phyloP scores from a whole-genome alignment of 768 basidiomycete genomes.

The Paxillus involutus region DNA sequence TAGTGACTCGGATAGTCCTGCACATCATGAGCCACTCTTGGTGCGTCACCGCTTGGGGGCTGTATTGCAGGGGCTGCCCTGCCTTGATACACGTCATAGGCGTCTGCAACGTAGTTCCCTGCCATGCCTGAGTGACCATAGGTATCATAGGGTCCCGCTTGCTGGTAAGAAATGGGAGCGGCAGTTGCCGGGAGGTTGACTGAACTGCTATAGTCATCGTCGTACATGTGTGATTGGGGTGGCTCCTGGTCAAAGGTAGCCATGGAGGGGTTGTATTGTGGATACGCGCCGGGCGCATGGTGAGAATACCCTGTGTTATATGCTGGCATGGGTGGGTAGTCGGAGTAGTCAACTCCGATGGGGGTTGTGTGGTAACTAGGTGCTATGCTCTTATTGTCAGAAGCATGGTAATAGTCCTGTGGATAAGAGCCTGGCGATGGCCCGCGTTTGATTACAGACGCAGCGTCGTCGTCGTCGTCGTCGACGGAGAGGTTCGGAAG shows the following conservation, averaged over 20 bases:
- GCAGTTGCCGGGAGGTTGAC: conserved; percentile 57
- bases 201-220: conserved; percentile 70
- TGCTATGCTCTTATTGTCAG: conserved; percentile 44
- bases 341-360: conserved; percentile 42
- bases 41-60: conserved; percentile 31
- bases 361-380: conserved; percentile 36
- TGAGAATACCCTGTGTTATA: conserved; percentile 67
- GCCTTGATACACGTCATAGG: conserved; percentile 58
- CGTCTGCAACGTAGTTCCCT: conserved; percentile 41
- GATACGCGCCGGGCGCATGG: conserved; percentile 48
- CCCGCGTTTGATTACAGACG: conserved; percentile 56
- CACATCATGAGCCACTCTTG: conserved; percentile 39
- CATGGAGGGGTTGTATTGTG: conserved; percentile 60
- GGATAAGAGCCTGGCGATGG: conserved; percentile 54
- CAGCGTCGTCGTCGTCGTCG: conserved; percentile 59
- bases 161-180: conserved; percentile 56
- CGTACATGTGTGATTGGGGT: conserved; percentile 47
- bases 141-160: conserved; percentile 14
- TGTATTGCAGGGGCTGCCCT: conserved; percentile 38
- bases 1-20: conserved; percentile 36
- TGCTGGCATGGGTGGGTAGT: conserved; percentile 74
- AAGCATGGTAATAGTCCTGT: conserved; percentile 55
- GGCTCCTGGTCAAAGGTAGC: conserved; percentile 56
- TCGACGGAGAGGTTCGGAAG: conserved; percentile 90
- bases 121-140: conserved; percentile 16